These are phyloP conservation scores for Cinchona pubescens DNA, from an alignment of 257 asterid species.

Conservation along the genomic window DNA sequence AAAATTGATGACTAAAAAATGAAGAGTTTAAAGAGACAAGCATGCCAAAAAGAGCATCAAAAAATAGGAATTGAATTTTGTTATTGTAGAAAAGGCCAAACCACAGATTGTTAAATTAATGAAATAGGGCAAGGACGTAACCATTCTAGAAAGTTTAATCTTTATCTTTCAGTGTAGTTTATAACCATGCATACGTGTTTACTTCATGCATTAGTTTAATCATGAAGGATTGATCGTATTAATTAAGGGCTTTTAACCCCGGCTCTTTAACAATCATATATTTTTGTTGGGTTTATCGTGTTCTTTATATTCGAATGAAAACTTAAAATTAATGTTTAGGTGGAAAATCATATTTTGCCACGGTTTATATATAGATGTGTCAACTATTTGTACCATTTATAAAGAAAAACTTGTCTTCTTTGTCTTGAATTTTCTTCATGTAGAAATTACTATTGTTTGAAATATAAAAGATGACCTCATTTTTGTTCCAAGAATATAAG, in stretches of 20 bases:
- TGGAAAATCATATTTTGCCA: no score
- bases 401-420: no score
- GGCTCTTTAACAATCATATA: neutral
- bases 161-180: neutral
- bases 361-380: no score
- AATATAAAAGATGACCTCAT: no score
- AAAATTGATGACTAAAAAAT: neutral
- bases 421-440: no score
- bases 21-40: neutral
- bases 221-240: neutral
- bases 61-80: slow-evolving; percentile 17
- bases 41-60: slow-evolving; percentile 10
- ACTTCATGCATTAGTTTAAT: neutral
- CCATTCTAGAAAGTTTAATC: slow-evolving; percentile 12
- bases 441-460: no score
- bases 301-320: neutral
- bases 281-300: neutral
- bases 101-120: slow-evolving; percentile 4
- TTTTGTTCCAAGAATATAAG: no score
- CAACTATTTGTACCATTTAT: no score
- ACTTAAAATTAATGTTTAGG: neutral
- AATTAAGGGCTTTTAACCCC: neutral
- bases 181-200: neutral
- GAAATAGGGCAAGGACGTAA: slow-evolving; percentile 4
- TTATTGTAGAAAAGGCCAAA: slow-evolving; percentile 5